phyloP scores from a whole-genome alignment of 2,329 filamentous ascomycete species.

The Paraphaeosphaeria minitans region DNA sequence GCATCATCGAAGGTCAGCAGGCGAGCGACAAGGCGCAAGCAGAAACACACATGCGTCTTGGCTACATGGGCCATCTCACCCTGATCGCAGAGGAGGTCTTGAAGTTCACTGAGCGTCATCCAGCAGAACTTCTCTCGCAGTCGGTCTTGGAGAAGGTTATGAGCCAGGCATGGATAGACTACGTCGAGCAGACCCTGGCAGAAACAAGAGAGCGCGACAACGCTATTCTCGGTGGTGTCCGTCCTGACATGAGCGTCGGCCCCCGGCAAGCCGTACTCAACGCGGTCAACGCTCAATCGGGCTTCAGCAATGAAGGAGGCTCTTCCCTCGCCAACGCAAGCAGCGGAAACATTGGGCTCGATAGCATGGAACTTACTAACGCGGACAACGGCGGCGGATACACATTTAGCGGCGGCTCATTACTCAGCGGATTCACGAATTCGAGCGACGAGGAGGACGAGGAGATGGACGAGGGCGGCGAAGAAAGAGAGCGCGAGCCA shows the following conservation, averaged over 20 bases:
- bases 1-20: slow-evolving; percentile 88
- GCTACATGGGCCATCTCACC: slow-evolving; percentile 98
- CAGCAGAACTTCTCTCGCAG: slow-evolving; percentile 83
- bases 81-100: slow-evolving; percentile 98
- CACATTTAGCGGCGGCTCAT: slow-evolving; percentile 71
- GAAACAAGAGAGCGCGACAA: slow-evolving; percentile 96
- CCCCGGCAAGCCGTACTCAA: slow-evolving; percentile 72
- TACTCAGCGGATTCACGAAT: slow-evolving; percentile 90
- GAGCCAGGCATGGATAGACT: slow-evolving; percentile 88
- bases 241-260: slow-evolving; percentile 86
- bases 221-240: slow-evolving; percentile 93
- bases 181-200: slow-evolving; percentile 89
- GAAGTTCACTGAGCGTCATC: slow-evolving; percentile 95
- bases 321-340: slow-evolving; percentile 79
- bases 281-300: slow-evolving; percentile 61
- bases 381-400: slow-evolving; percentile 72
- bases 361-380: slow-evolving; percentile 69
- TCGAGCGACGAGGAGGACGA: slow-evolving; percentile 97
- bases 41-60: slow-evolving; percentile 85
- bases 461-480: slow-evolving; percentile 84
- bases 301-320: slow-evolving; percentile 55
- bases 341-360: slow-evolving; percentile 57
- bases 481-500: slow-evolving; percentile 58
- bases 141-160: slow-evolving; percentile 86
- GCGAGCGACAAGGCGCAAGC: slow-evolving; percentile 85